These are phyloP conservation scores for Brassica cretica DNA, from an alignment of 345 rosid genomes.

Conservation along the genomic window DNA sequence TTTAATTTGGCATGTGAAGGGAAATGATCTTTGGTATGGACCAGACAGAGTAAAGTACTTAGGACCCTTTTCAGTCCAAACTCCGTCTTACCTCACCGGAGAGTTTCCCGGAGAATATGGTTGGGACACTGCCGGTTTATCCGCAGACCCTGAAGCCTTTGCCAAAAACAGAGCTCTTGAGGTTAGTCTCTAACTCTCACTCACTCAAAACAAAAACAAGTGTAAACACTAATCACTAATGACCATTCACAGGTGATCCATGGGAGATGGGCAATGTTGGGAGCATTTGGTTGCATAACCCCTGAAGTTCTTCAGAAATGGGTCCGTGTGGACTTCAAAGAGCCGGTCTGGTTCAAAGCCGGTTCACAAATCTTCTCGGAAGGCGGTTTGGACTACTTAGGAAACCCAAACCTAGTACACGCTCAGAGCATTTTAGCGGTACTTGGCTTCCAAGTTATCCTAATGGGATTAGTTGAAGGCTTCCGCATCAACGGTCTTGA, in stretches of 20 bases:
- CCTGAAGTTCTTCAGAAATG: conserved; percentile 88
- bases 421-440: conserved; percentile 97
- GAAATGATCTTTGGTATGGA: conserved; percentile 89
- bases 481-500: conserved; percentile 90
- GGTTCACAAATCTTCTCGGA: conserved; percentile 96
- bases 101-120: conserved; percentile 97
- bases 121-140: conserved; percentile 95
- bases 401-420: conserved; percentile 94
- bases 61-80: conserved; percentile 97
- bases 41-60: conserved; percentile 93
- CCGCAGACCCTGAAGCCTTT: conserved; percentile 96
- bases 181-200: conserved; percentile 40
- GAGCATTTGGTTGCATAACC: conserved; percentile 93
- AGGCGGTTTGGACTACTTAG: conserved; percentile 96
- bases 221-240: not conserved
- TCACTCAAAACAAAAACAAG: not conserved
- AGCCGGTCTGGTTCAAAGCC: conserved; percentile 97
- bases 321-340: conserved; percentile 85
- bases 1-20: conserved; percentile 37
- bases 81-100: conserved; percentile 86
- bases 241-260: conserved; percentile 66
- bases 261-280: conserved; percentile 96
- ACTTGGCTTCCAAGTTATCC: conserved; percentile 80
- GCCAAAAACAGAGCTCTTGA: conserved; percentile 97
- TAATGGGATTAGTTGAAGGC: conserved; percentile 93